These are phyloP conservation scores for Corchorus capsularis DNA, from an alignment of 345 rosid species.

Conservation along the genomic window DNA sequence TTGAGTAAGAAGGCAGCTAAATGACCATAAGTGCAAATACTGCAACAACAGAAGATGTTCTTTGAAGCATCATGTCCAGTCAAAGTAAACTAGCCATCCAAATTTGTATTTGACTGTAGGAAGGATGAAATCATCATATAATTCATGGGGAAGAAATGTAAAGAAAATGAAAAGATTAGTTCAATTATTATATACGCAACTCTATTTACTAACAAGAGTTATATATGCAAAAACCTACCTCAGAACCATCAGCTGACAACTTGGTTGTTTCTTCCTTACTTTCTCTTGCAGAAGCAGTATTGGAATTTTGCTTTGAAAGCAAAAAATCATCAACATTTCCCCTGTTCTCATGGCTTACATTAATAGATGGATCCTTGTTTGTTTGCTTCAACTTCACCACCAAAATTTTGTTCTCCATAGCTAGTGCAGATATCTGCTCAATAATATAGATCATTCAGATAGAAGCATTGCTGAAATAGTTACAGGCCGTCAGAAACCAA, in stretches of 20 bases:
- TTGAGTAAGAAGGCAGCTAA: not conserved
- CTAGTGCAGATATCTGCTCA: constrained; percentile 63
- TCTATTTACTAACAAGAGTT: not conserved
- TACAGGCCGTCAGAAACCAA: not conserved
- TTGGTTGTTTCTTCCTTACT: constrained; percentile 33
- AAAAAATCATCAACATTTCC: constrained; percentile 20
- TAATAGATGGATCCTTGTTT: constrained; percentile 31
- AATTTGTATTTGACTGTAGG: not conserved
- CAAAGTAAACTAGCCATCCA: not conserved
- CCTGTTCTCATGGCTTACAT: constrained; percentile 21
- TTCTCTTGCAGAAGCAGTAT: constrained; percentile 25
- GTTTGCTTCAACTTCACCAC: constrained; percentile 54
- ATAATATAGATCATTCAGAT: not conserved
- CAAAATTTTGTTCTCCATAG: constrained; percentile 61
- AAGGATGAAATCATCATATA: not conserved
- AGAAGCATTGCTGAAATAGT: constrained; percentile 4
- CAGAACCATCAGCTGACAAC: constrained; percentile 26
- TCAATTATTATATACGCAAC: not conserved
- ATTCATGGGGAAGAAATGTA: not conserved
- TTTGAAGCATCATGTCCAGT: not conserved
- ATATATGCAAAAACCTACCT: constrained; percentile 35
- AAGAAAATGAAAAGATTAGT: not conserved
- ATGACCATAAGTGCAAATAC: not conserved
- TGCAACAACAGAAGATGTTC: not conserved
- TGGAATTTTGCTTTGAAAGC: constrained; percentile 27